These are phyloP conservation scores for Fragosphaeria purpurea DNA, from an alignment of 2,329 filamentous ascomycete species.

Conservation along the genomic window DNA sequence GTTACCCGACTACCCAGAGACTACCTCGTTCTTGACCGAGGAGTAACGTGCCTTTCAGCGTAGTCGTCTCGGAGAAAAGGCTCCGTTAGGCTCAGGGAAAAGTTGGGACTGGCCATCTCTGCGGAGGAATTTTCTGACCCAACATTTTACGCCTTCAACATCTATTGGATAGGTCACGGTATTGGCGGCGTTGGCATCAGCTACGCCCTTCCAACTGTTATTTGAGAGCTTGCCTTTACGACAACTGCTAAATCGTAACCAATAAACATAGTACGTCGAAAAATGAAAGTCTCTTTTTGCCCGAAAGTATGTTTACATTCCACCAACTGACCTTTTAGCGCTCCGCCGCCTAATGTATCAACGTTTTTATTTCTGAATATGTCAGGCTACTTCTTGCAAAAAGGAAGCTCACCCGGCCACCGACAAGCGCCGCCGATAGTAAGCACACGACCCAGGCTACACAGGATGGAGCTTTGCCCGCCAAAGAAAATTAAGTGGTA, in stretches of 20 bases:
- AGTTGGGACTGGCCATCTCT: conserved; percentile 23
- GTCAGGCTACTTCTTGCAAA: conserved; percentile 24
- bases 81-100: conserved; percentile 21
- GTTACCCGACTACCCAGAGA: conserved; percentile 73
- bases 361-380: conserved; percentile 28
- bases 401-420: conserved; percentile 25
- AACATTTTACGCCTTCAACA: conserved; percentile 26
- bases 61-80: conserved; percentile 34
- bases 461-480: too few species aligned
- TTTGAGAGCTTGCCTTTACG: conserved; percentile 32
- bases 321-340: too few species aligned
- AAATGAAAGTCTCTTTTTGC: too few species aligned
- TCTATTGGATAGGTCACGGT: conserved; percentile 31
- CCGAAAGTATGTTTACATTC: too few species aligned
- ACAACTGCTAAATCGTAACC: conserved; percentile 30
- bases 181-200: conserved; percentile 31
- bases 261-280: conserved; percentile 31
- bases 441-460: too few species aligned
- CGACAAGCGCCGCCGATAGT: conserved; percentile 29
- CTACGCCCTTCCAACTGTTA: conserved; percentile 31
- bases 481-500: background rate
- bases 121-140: conserved; percentile 23
- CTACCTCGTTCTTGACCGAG: conserved; percentile 61
- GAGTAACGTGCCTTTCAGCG: conserved; percentile 66
- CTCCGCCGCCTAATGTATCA: conserved; percentile 26